phyloP scores from a whole-genome alignment of 2,329 filamentous ascomycete genomes.

The Stenocarpella maydis region DNA sequence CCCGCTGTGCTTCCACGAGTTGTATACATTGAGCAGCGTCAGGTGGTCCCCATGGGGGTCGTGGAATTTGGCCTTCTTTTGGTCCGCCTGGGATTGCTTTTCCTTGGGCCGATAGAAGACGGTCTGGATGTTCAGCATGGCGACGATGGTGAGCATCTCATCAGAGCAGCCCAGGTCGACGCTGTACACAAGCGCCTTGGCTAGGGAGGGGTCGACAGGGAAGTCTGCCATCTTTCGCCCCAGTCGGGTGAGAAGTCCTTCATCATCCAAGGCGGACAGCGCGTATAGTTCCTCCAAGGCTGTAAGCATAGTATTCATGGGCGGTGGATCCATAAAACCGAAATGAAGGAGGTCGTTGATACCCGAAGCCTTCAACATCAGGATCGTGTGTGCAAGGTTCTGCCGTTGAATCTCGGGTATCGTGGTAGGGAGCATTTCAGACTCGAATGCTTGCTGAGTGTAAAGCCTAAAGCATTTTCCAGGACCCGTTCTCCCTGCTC shows the following conservation, averaged over 20 bases:
- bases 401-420: conserved; percentile 97
- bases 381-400: conserved; percentile 89
- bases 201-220: conserved; percentile 93
- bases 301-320: conserved; percentile 96
- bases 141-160: conserved; percentile 92
- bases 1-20: conserved; percentile 89
- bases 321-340: conserved; percentile 98
- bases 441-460: conserved; percentile 93
- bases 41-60: conserved; percentile 94
- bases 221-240: conserved; percentile 99
- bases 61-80: conserved; percentile 98
- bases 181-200: conserved; percentile 88
- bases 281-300: conserved; percentile 95
- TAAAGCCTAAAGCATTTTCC: conserved; percentile 97
- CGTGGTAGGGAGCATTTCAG: conserved; percentile 94
- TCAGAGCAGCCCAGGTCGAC: conserved; percentile 91
- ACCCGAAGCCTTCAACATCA: conserved; percentile 99
- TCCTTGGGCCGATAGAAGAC: conserved; percentile 97
- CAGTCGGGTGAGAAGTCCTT: conserved; percentile 89
- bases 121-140: conserved; percentile 87
- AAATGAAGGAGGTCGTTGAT: conserved; percentile 98
- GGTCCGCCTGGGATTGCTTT: conserved; percentile 94
- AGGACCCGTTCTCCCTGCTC: conserved; percentile 92
- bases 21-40: conserved; percentile 95
- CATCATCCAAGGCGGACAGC: conserved; percentile 89